Evolutionary conservation across 352 stramenopile genomes (phyloP), one percentile per base, ranked within the genome.

Genomic region (Globisporangium rhizosaccharum): DNA sequence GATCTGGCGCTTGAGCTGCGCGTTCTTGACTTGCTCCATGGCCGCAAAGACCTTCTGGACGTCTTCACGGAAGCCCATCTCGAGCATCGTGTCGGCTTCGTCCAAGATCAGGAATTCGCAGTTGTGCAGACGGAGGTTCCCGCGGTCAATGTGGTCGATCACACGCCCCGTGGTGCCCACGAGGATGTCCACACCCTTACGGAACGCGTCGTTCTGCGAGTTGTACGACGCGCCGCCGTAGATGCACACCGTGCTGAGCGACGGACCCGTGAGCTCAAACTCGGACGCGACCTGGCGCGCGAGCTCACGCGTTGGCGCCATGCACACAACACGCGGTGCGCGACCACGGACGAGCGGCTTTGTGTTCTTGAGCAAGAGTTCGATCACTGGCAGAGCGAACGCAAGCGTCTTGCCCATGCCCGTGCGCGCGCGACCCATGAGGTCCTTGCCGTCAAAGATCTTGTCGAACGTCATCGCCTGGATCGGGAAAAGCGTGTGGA

Each of bases 341-440:
- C 86, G 79, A 44, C 85, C 85, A 53, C 78, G 75, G 28, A 79
- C 62, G 3, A 86, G 77, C 42, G 88, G 87, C 49, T 85, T 80
- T 41, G 78, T 87, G 59, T 96, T 87, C 51, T 85, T 85, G 7
- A 97, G 62, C 51, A 99, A 65, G 46, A 94, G 71, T 63, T 98
- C 90, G 45, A 99, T 84, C 18, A 98, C 77, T 4, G 97, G 97
- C 42, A 99, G 79, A 9, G 94, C 96, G 75, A 99, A 99, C 39
- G 97, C 97, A 12, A 99, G 78, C 20, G 97, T 99, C 84, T 99
- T 99, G 55, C 97, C 97, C 65, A 98, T 99, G 61, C 97, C 97
- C 3, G 97, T 99, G 28, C 94, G 90, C 10, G 93, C 96, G 53
- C 96, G 88, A 17, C 97, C 97, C 72, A 99, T 98, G 20, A 99